Base-by-base conservation (phyloP, 768 basidiomycete genomes). In the Lactarius hengduanensis region DNA sequence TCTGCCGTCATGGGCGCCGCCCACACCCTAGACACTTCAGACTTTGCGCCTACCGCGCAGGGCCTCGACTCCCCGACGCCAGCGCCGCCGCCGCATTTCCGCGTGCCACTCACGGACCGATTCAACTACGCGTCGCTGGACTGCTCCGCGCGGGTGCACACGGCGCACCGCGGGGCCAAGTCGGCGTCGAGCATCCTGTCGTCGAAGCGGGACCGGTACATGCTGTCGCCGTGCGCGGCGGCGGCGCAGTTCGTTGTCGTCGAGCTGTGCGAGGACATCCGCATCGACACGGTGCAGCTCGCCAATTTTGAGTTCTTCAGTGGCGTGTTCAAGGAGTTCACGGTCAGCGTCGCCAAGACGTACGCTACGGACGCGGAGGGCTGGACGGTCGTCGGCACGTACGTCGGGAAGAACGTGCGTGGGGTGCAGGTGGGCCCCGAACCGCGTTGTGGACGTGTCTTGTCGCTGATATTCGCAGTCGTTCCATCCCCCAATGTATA, bases 241-340 rank as follows among this genome's bases (percentile, higher is more conserved):
- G 59, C 75, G 67, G 74, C 78, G 6, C 88, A 91, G 70, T 98
- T 88, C 77, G 90, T 98, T 40, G 88, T 97, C 40, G 89, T 98
- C 55, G 97, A 99, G 76, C 85, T 98, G 18, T 99, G 97, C 78
- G 96, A 98, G 70, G 97, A 98, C 75, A 94, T 99, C 69, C 81
- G 93, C 55, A 95, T 98, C 72, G 96, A 98, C 75, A 96, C 94
- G 0, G 88, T 98, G 55, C 95, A 98, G 75, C 79, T 99, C 20
- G 96, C 95, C 65, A 96, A 98, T 74, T 97, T 92, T 74, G 96
- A 99, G 79, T 98, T 98, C 79, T 99, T 98, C 78, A 93, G 91
- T 69, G 95, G 96, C 2, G 91, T 97, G 16, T 96, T 98, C 80
- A 91, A 91, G 77, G 93, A 96, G 63, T 90, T 98, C 68, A 83